Conservation (phyloP, 2,329 filamentous ascomycete species). For the Beauveria caledonica region DNA sequence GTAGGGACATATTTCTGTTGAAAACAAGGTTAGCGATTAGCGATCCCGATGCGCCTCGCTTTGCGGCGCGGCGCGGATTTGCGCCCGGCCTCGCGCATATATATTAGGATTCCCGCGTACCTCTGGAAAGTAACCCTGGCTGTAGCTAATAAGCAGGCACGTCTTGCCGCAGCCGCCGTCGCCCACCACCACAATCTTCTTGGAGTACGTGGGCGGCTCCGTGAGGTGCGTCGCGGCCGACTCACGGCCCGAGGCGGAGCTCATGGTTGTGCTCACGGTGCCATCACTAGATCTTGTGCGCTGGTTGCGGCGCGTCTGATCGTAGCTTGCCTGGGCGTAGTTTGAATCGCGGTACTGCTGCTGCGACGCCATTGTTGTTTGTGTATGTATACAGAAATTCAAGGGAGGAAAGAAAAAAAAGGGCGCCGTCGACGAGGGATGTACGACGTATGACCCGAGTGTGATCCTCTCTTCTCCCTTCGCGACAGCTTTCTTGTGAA, state of each 20-base stretch:
- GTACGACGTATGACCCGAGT: not conserved
- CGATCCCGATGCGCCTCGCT: conserved; percentile 4
- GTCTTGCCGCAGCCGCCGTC: conserved; percentile 99
- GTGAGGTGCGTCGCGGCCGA: conserved; percentile 79
- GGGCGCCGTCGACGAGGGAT: not conserved
- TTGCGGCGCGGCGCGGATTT: not conserved
- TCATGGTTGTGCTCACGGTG: conserved; percentile 79
- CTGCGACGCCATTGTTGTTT: conserved; percentile 39
- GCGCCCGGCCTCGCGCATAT: not conserved
- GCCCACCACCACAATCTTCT: conserved; percentile 98
- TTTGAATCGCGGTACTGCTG: conserved; percentile 49
- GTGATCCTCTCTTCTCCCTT: not conserved
- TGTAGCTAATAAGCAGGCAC: conserved; percentile 96
- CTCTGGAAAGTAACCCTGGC: conserved; percentile 97
- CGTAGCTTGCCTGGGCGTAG: conserved; percentile 33
- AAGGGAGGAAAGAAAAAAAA: not conserved
- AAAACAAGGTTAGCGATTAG: not conserved
- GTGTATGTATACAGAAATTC: not conserved
- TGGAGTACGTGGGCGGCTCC: conserved; percentile 86
- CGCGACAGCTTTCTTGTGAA: not conserved
- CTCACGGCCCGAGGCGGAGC: conserved; percentile 64
- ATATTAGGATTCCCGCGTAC: conserved; percentile 42
- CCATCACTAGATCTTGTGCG: conserved; percentile 73
- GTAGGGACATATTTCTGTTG: conserved; percentile 97
- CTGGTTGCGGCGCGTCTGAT: conserved; percentile 36